Conservation (phyloP, 495 filamentous ascomycete genomes). For the Rhypophila decipiens region DNA sequence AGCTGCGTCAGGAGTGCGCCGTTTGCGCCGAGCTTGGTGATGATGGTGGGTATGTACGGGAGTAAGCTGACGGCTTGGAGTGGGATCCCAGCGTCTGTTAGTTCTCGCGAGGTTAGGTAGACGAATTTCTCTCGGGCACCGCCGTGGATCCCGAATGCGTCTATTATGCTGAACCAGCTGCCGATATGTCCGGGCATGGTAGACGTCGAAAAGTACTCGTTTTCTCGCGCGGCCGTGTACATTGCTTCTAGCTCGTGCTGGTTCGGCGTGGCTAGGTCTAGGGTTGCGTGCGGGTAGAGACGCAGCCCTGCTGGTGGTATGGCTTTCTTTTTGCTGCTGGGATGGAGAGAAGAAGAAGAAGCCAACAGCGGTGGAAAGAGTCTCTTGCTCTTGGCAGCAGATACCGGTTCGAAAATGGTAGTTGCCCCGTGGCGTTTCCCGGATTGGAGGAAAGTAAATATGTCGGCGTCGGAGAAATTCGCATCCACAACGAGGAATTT, state of each 20-base stretch:
- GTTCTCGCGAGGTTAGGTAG: conserved; percentile 45
- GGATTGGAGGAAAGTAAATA: conserved; percentile 56
- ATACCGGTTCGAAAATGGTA: conserved; percentile 91
- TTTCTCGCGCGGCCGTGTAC: conserved; percentile 55
- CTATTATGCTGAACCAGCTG: conserved; percentile 73
- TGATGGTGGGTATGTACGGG: conserved; percentile 73
- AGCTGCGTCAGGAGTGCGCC: conserved; percentile 77
- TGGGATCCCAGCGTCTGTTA: conserved; percentile 77
- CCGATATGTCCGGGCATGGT: no score
- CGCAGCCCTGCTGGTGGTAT: conserved; percentile 26
- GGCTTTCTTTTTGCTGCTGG: conserved; percentile 1
- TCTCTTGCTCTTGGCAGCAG: conserved; percentile 62
- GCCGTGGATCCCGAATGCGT: conserved; percentile 59
- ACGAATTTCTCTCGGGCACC: conserved; percentile 58
- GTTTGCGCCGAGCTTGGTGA: conserved; percentile 73
- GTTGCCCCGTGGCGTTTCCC: conserved; percentile 46
- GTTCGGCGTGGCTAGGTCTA: conserved; percentile 79
- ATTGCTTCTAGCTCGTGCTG: conserved; percentile 71
- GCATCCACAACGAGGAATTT: conserved; percentile 75
- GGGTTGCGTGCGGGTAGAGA: conserved; percentile 52
- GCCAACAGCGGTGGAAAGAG: conserved; percentile 49
- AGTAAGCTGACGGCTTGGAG: conserved; percentile 80
- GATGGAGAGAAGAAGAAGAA: no score
- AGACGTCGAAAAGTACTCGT: conserved; percentile 62
- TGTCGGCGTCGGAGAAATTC: conserved; percentile 64